Base-by-base conservation (phyloP, 257 asterid genomes). In the Solanum boliviense region DNA sequence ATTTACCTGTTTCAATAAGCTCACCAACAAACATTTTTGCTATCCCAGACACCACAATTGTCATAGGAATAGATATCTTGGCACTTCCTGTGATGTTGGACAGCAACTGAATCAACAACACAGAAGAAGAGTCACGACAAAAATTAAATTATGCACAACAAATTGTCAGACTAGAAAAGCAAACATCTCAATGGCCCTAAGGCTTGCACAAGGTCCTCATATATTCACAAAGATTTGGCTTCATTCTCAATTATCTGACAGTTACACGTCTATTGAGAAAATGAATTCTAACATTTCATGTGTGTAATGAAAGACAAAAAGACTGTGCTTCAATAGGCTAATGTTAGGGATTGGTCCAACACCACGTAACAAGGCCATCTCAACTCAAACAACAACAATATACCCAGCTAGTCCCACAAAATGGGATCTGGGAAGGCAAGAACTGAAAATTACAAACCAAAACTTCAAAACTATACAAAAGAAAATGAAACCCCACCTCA, bases 11-110 rank as follows among this genome's bases (percentile, higher is more conserved):
- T 90, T 94, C 95, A 87, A 93, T 93, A 75, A 95, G 98, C 94
- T 94, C 98, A 74, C 99, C 98, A 0, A 95, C 98, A 84, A 96
- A 94, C 98, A 95, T 94, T 88, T 96, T 96, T 73, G 98, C 98
- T 36, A 94, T 94, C 88, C 98, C 98, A 75, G 98, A 95, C 52
- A 92, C 95, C 89, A 96, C 98, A 44, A 95, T 95, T 60, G 95
- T 93, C 96, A 94, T 92, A 72, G 97, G 99, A 58, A 92, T 23
- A 46, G 98, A 93, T 52, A 94, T 92, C 91, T 95, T 96, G 15
- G 98, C 93, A 86, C 94, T 94, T 91, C 98, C 99, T 11, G 96
- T 95, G 79, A 95, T 90, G 90, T 94, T 94, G 44, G 94, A 71
- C 83, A 96, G 81, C 86, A 96, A 90, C 96, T 93, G 96, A 91